Evolutionary conservation across 139 green algal species (phyloP).

Genomic region (Coelastrella sp.): DNA sequence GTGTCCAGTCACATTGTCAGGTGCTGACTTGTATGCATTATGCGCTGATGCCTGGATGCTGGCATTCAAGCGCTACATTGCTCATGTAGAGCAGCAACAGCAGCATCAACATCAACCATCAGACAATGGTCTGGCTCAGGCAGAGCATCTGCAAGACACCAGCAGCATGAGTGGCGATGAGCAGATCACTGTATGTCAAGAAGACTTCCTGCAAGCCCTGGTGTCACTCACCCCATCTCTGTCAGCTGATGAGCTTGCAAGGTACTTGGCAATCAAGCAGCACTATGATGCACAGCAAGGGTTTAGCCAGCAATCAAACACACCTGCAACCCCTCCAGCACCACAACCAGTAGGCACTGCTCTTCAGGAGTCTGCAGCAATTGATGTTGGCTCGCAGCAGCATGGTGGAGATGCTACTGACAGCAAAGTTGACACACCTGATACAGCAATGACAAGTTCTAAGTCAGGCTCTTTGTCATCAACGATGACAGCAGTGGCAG

Average conservation of each 20-base stretch:
- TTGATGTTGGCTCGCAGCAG: too few species aligned
- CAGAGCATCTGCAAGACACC: background rate
- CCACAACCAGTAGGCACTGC: too few species aligned
- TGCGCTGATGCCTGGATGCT: constrained; percentile 93
- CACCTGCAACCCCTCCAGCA: too few species aligned
- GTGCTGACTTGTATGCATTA: constrained; percentile 96
- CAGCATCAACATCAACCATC: background rate
- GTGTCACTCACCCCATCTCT: constrained; percentile 80
- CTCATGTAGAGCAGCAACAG: background rate
- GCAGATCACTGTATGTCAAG: constrained; percentile 65
- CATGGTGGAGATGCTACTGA: too few species aligned
- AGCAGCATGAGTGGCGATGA: background rate
- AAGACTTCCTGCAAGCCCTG: constrained; percentile 78
- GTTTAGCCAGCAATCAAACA: constrained; percentile 4
- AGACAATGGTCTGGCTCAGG: background rate
- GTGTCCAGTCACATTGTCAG: constrained; percentile 78
- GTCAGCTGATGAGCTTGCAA: constrained; percentile 79
- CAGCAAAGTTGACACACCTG: too few species aligned
- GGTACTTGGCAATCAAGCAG: constrained; percentile 80
- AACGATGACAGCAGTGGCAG: too few species aligned
- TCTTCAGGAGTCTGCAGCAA: too few species aligned
- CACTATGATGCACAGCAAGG: constrained; percentile 74
- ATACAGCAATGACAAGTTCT: too few species aligned
- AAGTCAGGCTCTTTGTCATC: too few species aligned
- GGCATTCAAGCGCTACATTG: constrained; percentile 69